phyloP scores from a whole-genome alignment of 331 rosid species.

The Cucumis variabilis region DNA sequence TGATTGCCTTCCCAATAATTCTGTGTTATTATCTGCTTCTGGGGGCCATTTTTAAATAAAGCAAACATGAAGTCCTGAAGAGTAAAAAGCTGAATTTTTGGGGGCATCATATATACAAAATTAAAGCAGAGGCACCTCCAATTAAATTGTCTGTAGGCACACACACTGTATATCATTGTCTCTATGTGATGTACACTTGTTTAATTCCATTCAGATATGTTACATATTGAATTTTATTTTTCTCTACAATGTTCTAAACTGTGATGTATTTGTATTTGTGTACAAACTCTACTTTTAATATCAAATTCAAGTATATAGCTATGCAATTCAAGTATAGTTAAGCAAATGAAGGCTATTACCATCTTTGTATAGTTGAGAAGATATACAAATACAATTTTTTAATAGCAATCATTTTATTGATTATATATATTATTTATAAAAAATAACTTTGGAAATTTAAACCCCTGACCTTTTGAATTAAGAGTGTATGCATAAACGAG shows the following conservation, averaged over 20 bases:
- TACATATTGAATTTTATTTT: too few species aligned
- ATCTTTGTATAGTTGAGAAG: background rate
- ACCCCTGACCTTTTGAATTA: too few species aligned
- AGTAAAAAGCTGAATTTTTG: background rate
- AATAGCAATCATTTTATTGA: too few species aligned
- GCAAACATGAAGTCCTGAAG: background rate
- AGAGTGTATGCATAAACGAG: too few species aligned
- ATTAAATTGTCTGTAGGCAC: background rate
- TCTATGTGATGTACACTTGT: background rate
- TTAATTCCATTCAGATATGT: background rate
- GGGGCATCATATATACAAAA: background rate
- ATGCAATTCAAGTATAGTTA: background rate
- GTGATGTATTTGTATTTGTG: background rate
- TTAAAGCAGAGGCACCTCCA: too few species aligned
- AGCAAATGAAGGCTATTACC: background rate
- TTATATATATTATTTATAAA: too few species aligned
- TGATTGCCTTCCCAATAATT: constrained; percentile 25
- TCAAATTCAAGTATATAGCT: background rate
- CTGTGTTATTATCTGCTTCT: background rate
- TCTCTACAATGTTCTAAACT: background rate
- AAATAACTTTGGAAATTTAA: too few species aligned
- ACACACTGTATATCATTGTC: background rate
- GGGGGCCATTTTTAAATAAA: constrained; percentile 2
- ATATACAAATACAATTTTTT: too few species aligned
- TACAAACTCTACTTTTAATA: background rate